These are phyloP conservation scores for Carex littledalei DNA, from an alignment of 176 grass and related monocot species.

Conservation along the genomic window DNA sequence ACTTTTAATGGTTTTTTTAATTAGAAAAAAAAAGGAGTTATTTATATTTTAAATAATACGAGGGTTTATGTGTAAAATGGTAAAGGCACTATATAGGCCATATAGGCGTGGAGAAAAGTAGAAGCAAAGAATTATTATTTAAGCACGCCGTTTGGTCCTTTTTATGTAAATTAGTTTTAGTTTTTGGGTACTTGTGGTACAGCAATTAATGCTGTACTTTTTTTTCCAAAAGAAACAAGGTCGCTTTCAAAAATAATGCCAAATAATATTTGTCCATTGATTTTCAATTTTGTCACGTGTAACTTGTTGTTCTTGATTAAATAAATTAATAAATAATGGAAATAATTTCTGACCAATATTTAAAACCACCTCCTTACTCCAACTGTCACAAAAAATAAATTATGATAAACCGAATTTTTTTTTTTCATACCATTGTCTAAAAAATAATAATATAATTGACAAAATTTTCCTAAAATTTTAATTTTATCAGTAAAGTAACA, in stretches of 20 bases:
- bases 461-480: no score
- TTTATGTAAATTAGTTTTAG: not conserved
- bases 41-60: not conserved
- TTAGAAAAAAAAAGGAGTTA: not conserved
- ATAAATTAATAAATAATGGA: not conserved
- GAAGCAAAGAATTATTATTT: constrained; percentile 12
- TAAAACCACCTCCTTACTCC: not conserved
- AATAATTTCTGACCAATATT: not conserved
- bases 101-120: not conserved
- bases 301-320: not conserved
- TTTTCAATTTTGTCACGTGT: not conserved
- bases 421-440: no score
- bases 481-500: no score
- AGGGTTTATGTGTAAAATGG: not conserved
- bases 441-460: no score
- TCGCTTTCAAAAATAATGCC: not conserved
- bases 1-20: not conserved
- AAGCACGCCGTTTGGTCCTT: not conserved
- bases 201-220: not conserved
- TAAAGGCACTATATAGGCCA: not conserved
- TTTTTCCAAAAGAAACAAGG: not conserved
- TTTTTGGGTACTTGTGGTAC: not conserved
- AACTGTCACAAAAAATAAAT: no score
- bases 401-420: no score
- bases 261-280: not conserved